These are phyloP conservation scores for Phytopythium ostracodes DNA, from an alignment of 352 stramenopile species.

Conservation along the genomic window DNA sequence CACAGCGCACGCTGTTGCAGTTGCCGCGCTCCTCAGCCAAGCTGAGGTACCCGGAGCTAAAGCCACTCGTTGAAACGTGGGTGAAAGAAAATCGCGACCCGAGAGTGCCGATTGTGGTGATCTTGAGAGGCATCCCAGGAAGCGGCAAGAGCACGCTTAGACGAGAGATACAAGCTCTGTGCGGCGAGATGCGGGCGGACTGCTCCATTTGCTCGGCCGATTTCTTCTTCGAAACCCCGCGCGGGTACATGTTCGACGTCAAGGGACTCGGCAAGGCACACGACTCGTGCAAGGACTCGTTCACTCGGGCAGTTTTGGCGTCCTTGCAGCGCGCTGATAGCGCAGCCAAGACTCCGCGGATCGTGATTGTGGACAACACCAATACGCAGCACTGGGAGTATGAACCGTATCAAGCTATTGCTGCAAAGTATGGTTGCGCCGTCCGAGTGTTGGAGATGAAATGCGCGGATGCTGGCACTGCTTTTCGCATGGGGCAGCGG, in stretches of 20 bases:
- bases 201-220: constrained; percentile 58
- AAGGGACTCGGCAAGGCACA: constrained; percentile 46
- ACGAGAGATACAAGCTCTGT: constrained; percentile 37
- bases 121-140: constrained; percentile 65
- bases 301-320: constrained; percentile 26
- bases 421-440: constrained; percentile 15
- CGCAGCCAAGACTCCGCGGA: constrained; percentile 1
- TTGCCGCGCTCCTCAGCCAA: not conserved
- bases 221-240: constrained; percentile 53
- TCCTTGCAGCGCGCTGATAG: constrained; percentile 4
- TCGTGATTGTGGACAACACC: constrained; percentile 77
- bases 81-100: constrained; percentile 18
- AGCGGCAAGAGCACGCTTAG: constrained; percentile 68
- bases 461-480: constrained; percentile 40
- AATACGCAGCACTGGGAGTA: constrained; percentile 72
- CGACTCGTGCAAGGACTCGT: constrained; percentile 35
- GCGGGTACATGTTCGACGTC: constrained; percentile 62
- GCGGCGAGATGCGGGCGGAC: constrained; percentile 14
- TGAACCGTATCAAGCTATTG: constrained; percentile 40
- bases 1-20: not conserved
- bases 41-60: constrained; percentile 30
- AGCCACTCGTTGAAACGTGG: constrained; percentile 33
- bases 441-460: constrained; percentile 54
- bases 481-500: constrained; percentile 45
- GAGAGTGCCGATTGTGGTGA: constrained; percentile 35